Conservation (phyloP, 2,329 filamentous ascomycete species). For the Fusarium sp. region DNA sequence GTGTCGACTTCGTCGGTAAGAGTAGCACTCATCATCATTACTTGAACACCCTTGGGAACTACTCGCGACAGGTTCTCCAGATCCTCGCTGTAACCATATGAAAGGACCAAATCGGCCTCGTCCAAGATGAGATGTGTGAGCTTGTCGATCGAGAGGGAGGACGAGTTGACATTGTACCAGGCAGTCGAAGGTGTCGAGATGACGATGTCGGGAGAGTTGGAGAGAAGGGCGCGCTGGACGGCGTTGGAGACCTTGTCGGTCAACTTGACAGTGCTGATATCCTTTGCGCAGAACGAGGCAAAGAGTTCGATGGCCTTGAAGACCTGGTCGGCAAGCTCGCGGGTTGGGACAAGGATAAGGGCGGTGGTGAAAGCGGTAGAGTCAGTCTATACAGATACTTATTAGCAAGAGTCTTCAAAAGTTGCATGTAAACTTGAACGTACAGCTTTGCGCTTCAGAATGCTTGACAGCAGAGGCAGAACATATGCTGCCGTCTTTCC, state of each 20-base stretch:
- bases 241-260: slow-evolving; percentile 91
- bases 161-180: slow-evolving; percentile 77
- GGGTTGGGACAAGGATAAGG: slow-evolving; percentile 93
- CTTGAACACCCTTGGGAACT: slow-evolving; percentile 88
- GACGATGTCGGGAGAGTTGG: slow-evolving; percentile 88
- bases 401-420: slow-evolving; percentile 21
- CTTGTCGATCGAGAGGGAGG: slow-evolving; percentile 75
- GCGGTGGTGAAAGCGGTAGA: slow-evolving; percentile 71
- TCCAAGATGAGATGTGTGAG: slow-evolving; percentile 88
- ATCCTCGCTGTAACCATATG: slow-evolving; percentile 94
- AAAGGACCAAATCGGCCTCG: slow-evolving; percentile 92
- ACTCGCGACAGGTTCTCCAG: slow-evolving; percentile 82
- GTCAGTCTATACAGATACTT: slow-evolving; percentile 57
- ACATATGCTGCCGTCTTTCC: slow-evolving; percentile 98
- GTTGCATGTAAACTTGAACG: slow-evolving; percentile 24
- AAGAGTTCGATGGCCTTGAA: slow-evolving; percentile 82
- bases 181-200: slow-evolving; percentile 92
- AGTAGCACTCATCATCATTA: slow-evolving; percentile 93
- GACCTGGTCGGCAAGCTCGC: slow-evolving; percentile 94
- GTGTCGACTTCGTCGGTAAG: slow-evolving; percentile 88
- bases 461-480: slow-evolving; percentile 86
- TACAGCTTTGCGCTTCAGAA: slow-evolving; percentile 82
- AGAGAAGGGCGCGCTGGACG: slow-evolving; percentile 87
- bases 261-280: slow-evolving; percentile 85
- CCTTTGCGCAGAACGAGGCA: slow-evolving; percentile 85